These are phyloP conservation scores for Piedraia hortae DNA, from an alignment of 2,329 filamentous ascomycete species.

Conservation along the genomic window DNA sequence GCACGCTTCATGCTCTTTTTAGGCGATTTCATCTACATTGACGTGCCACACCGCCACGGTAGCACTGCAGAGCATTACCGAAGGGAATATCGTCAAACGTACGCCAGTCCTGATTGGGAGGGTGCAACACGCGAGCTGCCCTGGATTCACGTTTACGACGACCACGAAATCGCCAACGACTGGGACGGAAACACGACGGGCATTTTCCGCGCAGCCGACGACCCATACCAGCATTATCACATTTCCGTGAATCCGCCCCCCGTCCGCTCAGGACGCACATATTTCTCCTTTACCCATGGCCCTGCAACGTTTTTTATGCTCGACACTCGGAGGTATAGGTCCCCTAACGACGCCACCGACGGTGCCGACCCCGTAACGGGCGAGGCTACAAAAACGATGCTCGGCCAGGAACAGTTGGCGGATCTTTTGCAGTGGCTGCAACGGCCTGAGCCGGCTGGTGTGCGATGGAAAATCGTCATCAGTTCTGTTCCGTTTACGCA, in stretches of 20 bases:
- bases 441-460: conserved; percentile 42
- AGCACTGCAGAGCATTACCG: conserved; percentile 48
- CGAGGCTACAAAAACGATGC: conserved; percentile 44
- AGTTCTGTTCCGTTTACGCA: conserved; percentile 88
- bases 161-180: conserved; percentile 90
- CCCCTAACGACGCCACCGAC: conserved; percentile 30
- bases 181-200: conserved; percentile 64
- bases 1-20: conserved; percentile 49
- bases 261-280: conserved; percentile 35
- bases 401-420: conserved; percentile 49
- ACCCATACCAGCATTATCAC: conserved; percentile 73
- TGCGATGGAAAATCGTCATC: conserved; percentile 82
- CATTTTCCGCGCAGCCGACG: conserved; percentile 50
- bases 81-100: conserved; percentile 83
- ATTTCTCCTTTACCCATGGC: conserved; percentile 71
- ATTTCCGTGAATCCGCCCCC: conserved; percentile 55
- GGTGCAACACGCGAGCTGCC: conserved; percentile 51
- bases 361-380: conserved; percentile 25
- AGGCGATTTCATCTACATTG: conserved; percentile 72
- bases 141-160: conserved; percentile 91
- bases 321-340: conserved; percentile 72
- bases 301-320: conserved; percentile 86
- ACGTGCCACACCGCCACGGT: conserved; percentile 62
- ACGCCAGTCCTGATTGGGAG: conserved; percentile 78
- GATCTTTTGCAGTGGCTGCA: conserved; percentile 56